Evolutionary conservation across 495 filamentous ascomycete genomes (phyloP).

Genomic region (Aspergillus bertholletiae): DNA sequence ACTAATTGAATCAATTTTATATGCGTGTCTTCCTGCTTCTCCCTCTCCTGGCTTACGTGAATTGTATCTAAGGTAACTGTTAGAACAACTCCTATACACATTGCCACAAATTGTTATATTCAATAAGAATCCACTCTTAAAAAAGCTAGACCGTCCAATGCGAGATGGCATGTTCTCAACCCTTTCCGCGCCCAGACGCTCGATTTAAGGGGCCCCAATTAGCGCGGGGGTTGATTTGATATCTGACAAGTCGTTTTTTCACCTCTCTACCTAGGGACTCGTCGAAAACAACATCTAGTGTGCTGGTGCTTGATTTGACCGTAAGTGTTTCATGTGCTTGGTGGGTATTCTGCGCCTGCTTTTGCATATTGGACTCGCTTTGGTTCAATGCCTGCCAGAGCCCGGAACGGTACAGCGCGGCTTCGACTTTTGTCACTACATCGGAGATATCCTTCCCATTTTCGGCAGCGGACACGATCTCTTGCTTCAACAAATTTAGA

Average conservation of each 20-base stretch:
- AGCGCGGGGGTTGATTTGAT: conserved; percentile 80
- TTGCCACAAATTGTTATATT: too few species aligned
- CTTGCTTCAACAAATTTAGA: conserved; percentile 31
- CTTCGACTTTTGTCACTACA: conserved; percentile 43
- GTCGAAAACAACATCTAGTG: conserved; percentile 74
- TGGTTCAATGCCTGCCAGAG: conserved; percentile 17
- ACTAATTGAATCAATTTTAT: too few species aligned
- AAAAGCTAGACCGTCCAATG: too few species aligned
- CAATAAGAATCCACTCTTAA: too few species aligned
- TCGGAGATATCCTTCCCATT: conserved; percentile 33
- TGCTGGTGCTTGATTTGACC: conserved; percentile 20
- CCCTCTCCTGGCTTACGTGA: too few species aligned
- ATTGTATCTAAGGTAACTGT: too few species aligned
- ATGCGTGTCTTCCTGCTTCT: too few species aligned
- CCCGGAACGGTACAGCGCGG: conserved; percentile 40
- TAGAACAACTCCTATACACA: too few species aligned
- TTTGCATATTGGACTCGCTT: conserved; percentile 7
- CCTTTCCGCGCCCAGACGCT: conserved; percentile 39
- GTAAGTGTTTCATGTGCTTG: not conserved
- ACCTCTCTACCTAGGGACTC: conserved; percentile 68
- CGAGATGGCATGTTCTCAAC: not conserved
- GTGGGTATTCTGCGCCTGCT: conserved; percentile 9
- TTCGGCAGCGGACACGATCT: conserved; percentile 31
- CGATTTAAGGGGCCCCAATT: conserved; percentile 92
- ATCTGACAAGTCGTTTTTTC: conserved; percentile 65